A percentile compares a stretch with the other conserved stretches of the same genome.
These are phyloP conservation scores for Pseudogymnoascus sp. DNA, from an alignment of 2,329 filamentous ascomycete genomes.

Conservation along the genomic window DNA sequence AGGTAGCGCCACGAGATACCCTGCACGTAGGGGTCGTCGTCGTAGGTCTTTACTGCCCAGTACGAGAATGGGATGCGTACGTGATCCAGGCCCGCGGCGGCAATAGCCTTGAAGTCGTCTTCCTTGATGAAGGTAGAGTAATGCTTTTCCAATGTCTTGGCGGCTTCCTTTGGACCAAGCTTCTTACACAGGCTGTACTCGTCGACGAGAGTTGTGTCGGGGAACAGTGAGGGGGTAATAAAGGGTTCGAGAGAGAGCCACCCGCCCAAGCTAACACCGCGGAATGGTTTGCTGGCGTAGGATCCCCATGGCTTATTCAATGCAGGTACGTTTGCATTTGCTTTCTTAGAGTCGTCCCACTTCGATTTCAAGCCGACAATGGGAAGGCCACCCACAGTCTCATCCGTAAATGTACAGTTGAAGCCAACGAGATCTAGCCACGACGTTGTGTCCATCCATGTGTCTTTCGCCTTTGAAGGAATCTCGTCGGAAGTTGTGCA, in stretches of 20 bases:
- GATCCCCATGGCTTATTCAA: slow-evolving; percentile 67
- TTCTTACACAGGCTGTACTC: slow-evolving; percentile 73
- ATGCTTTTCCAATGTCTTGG: slow-evolving; percentile 69
- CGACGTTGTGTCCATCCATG: slow-evolving; percentile 23
- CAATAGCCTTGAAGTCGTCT: slow-evolving; percentile 75
- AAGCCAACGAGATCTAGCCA: slow-evolving; percentile 89
- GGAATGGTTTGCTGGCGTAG: slow-evolving; percentile 70
- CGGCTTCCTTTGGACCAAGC: slow-evolving; percentile 58
- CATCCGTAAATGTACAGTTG: slow-evolving; percentile 86
- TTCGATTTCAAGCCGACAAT: slow-evolving; percentile 79
- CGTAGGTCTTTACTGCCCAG: slow-evolving; percentile 84
- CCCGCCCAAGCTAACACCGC: slow-evolving; percentile 87
- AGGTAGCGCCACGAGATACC: slow-evolving; percentile 90
- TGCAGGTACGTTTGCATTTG: slow-evolving; percentile 73
- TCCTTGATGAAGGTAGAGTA: slow-evolving; percentile 86
- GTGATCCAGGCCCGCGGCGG: slow-evolving; percentile 83
- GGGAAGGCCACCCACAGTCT: slow-evolving; percentile 73
- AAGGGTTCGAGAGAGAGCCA: slow-evolving; percentile 94
- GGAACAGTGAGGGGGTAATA: slow-evolving; percentile 87
- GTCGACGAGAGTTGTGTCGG: slow-evolving; percentile 65
- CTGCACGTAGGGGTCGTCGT: slow-evolving; percentile 78
- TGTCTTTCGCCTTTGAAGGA: background rate
- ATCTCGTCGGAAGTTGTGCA: background rate
- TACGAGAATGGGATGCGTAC: slow-evolving; percentile 95
- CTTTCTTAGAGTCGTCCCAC: slow-evolving; percentile 74